These are phyloP conservation scores for Dioszegia aurantiaca DNA, from an alignment of 768 basidiomycete species.

Conservation along the genomic window DNA sequence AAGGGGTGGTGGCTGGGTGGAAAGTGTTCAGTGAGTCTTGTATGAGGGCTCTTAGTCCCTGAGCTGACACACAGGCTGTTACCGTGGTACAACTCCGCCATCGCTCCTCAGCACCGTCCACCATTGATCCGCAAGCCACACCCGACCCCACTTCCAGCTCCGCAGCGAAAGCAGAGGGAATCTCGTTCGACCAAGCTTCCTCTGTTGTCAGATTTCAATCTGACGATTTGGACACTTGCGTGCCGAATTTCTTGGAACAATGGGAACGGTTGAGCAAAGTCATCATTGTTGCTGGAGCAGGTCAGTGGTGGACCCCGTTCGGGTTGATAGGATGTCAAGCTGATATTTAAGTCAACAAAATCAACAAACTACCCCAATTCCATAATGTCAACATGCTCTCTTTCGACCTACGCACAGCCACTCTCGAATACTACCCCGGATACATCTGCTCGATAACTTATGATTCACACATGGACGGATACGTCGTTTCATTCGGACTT, in stretches of 20 bases:
- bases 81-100: constrained; percentile 74
- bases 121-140: constrained; percentile 22
- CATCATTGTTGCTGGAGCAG: constrained; percentile 86
- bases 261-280: constrained; percentile 92
- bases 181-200: constrained; percentile 83
- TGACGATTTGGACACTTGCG: constrained; percentile 79
- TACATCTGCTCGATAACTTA: constrained; percentile 43
- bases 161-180: constrained; percentile 70
- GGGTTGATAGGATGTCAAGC: neutral
- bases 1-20: constrained; percentile 87
- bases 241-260: constrained; percentile 85
- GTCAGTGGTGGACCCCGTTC: constrained; percentile 54
- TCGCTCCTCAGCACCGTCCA: constrained; percentile 22
- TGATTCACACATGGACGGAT: constrained; percentile 40
- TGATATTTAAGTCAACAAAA: constrained; percentile 65
- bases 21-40: constrained; percentile 58
- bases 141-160: constrained; percentile 25
- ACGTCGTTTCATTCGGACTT: constrained; percentile 40
- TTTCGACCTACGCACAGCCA: constrained; percentile 89
- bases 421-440: constrained; percentile 65
- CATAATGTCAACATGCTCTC: constrained; percentile 75
- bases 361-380: constrained; percentile 69
- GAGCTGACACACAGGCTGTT: constrained; percentile 60
- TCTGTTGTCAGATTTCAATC: constrained; percentile 86
- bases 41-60: neutral